Evolutionary conservation across 306 rosid species (phyloP).

Genomic region (Fragaria vesca): DNA sequence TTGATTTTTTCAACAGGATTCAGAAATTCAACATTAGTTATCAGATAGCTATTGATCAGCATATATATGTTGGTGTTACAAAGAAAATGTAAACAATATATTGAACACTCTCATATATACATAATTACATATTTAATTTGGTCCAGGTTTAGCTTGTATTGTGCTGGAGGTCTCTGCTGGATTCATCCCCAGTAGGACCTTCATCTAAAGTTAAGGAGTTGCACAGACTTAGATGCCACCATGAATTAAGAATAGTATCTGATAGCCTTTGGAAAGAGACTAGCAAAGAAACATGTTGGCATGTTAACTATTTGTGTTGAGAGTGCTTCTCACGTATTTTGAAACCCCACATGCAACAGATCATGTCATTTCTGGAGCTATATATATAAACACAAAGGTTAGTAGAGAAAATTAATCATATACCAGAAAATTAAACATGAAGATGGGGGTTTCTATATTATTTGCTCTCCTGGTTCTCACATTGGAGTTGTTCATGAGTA

Average conservation of each 20-base stretch:
- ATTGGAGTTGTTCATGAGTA: conserved; percentile 15
- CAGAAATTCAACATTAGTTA: neutral
- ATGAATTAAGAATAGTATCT: neutral
- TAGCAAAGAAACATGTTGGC: conserved; percentile 38
- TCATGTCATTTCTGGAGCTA: neutral
- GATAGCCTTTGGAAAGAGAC: neutral
- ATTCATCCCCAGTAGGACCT: conserved; percentile 29
- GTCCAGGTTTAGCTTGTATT: neutral
- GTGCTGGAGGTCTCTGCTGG: conserved; percentile 10
- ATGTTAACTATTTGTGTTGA: conserved; percentile 26
- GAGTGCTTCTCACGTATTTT: conserved; percentile 53
- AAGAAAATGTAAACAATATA: neutral
- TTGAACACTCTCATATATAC: neutral
- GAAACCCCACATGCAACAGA: neutral
- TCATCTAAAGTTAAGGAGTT: neutral
- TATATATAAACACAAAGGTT: neutral
- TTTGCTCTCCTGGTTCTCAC: conserved; percentile 30
- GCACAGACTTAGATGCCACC: neutral
- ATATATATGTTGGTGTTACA: neutral
- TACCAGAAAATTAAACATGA: conserved; percentile 36
- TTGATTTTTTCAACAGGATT: conserved; percentile 8
- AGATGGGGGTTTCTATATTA: conserved; percentile 22
- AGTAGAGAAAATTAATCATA: neutral
- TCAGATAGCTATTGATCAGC: neutral
- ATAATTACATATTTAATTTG: neutral